These are phyloP conservation scores for Fusarium torreyae DNA, from an alignment of 2,329 filamentous ascomycete genomes.

Conservation along the genomic window DNA sequence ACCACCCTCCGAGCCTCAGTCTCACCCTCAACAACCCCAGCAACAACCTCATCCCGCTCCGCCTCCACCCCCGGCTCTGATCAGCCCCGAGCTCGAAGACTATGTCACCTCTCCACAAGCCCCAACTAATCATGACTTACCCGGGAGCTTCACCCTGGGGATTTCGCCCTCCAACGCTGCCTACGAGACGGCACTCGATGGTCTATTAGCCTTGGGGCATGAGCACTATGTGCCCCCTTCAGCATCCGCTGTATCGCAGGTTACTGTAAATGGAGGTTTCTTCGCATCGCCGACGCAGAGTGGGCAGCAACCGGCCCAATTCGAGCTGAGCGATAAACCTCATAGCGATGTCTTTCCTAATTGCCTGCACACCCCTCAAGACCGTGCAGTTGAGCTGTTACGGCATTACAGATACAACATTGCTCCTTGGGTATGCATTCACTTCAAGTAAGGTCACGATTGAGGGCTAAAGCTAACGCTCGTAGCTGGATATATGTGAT, in stretches of 20 bases:
- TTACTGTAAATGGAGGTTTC: slow-evolving; percentile 19
- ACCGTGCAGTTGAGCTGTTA: slow-evolving; percentile 52
- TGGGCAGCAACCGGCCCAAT: slow-evolving; percentile 12
- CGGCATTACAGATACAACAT: slow-evolving; percentile 63
- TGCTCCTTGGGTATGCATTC: slow-evolving; percentile 59
- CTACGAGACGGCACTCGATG: slow-evolving; percentile 55
- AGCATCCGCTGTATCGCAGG: slow-evolving; percentile 20
- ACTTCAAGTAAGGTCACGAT: neutral
- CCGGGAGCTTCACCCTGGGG: slow-evolving; percentile 31
- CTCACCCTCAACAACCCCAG: slow-evolving; percentile 2
- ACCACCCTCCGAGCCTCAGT: slow-evolving; percentile 9
- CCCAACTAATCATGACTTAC: slow-evolving; percentile 7
- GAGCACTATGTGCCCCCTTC: slow-evolving; percentile 39
- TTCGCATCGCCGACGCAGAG: slow-evolving; percentile 25
- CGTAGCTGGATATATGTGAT: slow-evolving; percentile 61
- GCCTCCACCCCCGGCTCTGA: slow-evolving; percentile 14
- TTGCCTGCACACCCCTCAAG: slow-evolving; percentile 48
- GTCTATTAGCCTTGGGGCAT: slow-evolving; percentile 54
- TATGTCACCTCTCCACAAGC: slow-evolving; percentile 24
- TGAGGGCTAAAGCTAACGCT: slow-evolving; percentile 12
- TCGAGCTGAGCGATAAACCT: slow-evolving; percentile 19
- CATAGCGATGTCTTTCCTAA: slow-evolving; percentile 40
- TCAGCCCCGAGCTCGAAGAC: slow-evolving; percentile 20
- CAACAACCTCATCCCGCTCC: neutral
- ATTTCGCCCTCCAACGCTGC: slow-evolving; percentile 45